Base-by-base conservation (phyloP, 31 red algal genomes). In the Bonnemaisonia californica region DNA sequence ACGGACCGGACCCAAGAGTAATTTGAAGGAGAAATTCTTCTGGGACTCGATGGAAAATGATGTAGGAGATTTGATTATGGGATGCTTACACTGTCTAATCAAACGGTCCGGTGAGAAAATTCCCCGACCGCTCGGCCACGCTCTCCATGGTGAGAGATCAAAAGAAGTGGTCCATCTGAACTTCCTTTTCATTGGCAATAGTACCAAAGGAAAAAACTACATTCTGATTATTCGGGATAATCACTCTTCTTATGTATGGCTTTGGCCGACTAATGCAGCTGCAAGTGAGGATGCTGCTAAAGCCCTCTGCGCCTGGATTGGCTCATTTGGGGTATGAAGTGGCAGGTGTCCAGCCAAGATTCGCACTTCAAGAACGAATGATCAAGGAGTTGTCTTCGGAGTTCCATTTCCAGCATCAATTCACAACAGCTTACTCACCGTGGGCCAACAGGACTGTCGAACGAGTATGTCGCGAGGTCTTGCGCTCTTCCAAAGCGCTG, bases 221-320 rank as follows among this genome's bases (percentile, higher is more conserved):
- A 24, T 88, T 1, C 40, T 79, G 19, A 33, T 88, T 2, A 23
- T 80, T 8, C 21, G 51, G 28, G 65, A 88, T 63, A 74, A 88
- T 51, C 54, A 42, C 0, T 45, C 1, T 33, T 40, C 48, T 1
- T 88, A 54, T 23, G 4, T 48, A 3, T 88, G 84, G 84, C 54
- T 73, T 2, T 47, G 4, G 18, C 24, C 74, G 19, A 3, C 34
- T 23, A 4, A 77, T 1, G 35, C 5, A 8, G 65, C 65, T 11
- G 51, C 27, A 2, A 64, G 41, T 54, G 63, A 61, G 0, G 12
- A 36, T 3, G 76, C 74, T 27, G 74, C 54, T 0, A 54, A 71
- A 1, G 74, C 57, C 23, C 40, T 79, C 16, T 0, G 12, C 30
- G 40, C 19, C 8, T 78, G 62, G 74, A 40, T 79, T 1, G 58